Base-by-base conservation (phyloP, 305 asterid genomes). In the Andrographis paniculata region DNA sequence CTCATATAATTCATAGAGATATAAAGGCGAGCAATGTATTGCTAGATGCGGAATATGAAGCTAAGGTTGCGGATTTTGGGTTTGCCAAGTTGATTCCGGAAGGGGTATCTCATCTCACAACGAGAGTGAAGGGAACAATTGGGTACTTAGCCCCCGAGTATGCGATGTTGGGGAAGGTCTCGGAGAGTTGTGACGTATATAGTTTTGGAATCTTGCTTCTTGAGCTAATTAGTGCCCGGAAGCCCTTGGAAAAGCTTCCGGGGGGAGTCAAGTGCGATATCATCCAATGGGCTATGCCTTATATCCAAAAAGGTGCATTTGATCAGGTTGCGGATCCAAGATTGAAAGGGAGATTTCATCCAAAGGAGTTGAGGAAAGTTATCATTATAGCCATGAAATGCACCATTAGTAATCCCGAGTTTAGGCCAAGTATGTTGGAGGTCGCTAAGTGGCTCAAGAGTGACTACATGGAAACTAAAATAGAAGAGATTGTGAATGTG, bases 91-190 rank as follows among this genome's bases (percentile, higher is more conserved):
- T 80, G n/a, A 64, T 80, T 6, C 92, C 94, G 0, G 88, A 80
- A 6, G 94, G 94, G 1, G 87, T 84, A 0, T 54, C 73, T 19
- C 94, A 84, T 53, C 36, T 84, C n/a, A 84, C 94, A 4, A 84
- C 94, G 16, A 59, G 81, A 50, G 94, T 84, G 23, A 84, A 84
- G 18, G 94, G 94, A 51, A 80, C 92, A 27, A 64, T 84, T 22
- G 92, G 94, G 3, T 84, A 84, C 59, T 48, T 84, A 30, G 94
- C 92, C 5, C 92, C 87, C 0, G 94, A 80, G 46, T 84, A 84
- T 22, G 94, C 94, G 21, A 80, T 84, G 94, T 84, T 77, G 83
- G 94, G 94, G 0, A 80, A 84, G 45, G 94, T 77, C 4, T 84
- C 94, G 0, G 94, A 84, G 39, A 71, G 79, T 17, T 84, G 92